Percentiles rank a stretch among this genome's conserved stretches.
phyloP scores from a whole-genome alignment of 129 eudicot species.

The Flaveria robusta region DNA sequence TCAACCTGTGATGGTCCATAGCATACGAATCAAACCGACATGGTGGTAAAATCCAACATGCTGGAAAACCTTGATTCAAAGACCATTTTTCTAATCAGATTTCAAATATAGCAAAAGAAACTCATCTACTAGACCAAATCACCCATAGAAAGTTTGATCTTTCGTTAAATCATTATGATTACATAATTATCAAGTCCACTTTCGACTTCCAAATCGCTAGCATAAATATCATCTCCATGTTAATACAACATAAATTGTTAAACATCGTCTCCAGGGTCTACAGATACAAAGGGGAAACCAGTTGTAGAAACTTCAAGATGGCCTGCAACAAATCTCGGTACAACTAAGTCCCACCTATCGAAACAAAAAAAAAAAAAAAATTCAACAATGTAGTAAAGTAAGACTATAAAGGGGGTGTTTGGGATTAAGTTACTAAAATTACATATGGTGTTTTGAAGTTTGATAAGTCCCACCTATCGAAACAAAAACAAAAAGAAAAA shows the following conservation, averaged over 20 bases:
- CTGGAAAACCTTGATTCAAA: too few relatives aligned
- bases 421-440: neutral
- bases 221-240: constrained; percentile 9
- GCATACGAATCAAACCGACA: too few relatives aligned
- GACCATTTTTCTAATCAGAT: too few relatives aligned
- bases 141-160: too few relatives aligned
- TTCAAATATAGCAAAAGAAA: too few relatives aligned
- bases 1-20: too few relatives aligned
- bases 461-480: constrained; percentile 53
- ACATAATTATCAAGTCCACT: neutral
- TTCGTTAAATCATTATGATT: too few relatives aligned
- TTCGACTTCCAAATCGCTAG: constrained; percentile 1
- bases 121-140: too few relatives aligned
- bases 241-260: constrained; percentile 13
- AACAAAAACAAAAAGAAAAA: neutral
- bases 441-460: neutral
- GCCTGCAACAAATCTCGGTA: constrained; percentile 66
- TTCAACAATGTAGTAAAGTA: neutral
- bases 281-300: constrained; percentile 10
- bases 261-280: neutral
- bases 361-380: neutral
- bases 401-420: constrained; percentile 1
- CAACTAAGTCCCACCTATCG: constrained; percentile 53
- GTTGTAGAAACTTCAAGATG: constrained; percentile 33
- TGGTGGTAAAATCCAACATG: too few relatives aligned